phyloP scores from a whole-genome alignment of 768 basidiomycete genomes.

The Kwoniella europaea region DNA sequence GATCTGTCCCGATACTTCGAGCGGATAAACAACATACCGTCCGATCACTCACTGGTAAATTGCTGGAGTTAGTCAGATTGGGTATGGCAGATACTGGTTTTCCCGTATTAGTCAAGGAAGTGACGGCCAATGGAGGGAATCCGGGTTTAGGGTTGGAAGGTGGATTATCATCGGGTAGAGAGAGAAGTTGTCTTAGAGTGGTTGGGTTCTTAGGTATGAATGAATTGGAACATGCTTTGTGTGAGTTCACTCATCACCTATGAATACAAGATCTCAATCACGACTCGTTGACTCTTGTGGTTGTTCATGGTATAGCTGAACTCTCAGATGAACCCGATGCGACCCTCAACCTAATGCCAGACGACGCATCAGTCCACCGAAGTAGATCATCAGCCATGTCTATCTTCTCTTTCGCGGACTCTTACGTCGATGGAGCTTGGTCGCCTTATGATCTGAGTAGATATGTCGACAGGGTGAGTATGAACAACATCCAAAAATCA shows the following conservation, averaged over 20 bases:
- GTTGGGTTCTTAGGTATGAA: conserved; percentile 89
- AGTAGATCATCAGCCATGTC: conserved; percentile 37
- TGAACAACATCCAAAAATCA: too few species aligned
- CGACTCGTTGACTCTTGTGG: not conserved
- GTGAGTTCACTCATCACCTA: conserved; percentile 61
- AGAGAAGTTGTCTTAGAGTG: conserved; percentile 64
- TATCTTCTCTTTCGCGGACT: conserved; percentile 49
- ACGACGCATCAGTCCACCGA: conserved; percentile 24
- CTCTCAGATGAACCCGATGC: conserved; percentile 74
- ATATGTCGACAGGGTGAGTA: conserved; percentile 83
- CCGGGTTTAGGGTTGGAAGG: conserved; percentile 16
- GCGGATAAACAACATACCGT: conserved; percentile 78
- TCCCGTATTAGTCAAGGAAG: conserved; percentile 72
- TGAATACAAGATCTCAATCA: not conserved
- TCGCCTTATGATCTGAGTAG: conserved; percentile 71
- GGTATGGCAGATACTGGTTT: conserved; percentile 71
- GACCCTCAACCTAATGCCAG: conserved; percentile 66
- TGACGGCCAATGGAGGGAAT: conserved; percentile 7
- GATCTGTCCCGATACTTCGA: conserved; percentile 71
- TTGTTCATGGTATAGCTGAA: conserved; percentile 27
- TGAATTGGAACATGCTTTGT: conserved; percentile 90
- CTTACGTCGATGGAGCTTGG: conserved; percentile 23
- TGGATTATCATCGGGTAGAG: conserved; percentile 12
- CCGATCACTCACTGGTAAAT: conserved; percentile 71
- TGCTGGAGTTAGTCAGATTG: conserved; percentile 68